Conservation (phyloP, 2,329 filamentous ascomycete species). For the Fusarium buxicola region DNA sequence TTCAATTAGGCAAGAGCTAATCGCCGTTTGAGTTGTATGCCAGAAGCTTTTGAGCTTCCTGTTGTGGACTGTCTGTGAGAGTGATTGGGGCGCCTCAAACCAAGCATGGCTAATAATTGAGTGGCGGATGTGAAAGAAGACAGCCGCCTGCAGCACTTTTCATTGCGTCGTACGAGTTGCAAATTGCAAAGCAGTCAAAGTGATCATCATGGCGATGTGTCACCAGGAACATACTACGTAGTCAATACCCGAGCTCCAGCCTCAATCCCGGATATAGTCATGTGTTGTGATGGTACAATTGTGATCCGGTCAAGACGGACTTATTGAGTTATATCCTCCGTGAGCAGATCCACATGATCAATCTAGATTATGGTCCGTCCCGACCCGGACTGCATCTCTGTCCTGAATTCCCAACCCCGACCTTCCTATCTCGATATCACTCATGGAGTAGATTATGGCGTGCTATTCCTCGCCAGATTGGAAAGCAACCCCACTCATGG, state of each 20-base stretch:
- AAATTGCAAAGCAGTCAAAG: too few species aligned
- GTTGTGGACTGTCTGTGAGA: neutral
- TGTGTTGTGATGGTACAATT: neutral
- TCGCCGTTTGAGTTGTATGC: neutral
- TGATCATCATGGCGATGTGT: too few species aligned
- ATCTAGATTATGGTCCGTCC: conserved; percentile 22
- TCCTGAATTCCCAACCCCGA: conserved; percentile 8
- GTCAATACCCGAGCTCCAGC: too few species aligned
- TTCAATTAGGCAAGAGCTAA: conserved; percentile 1
- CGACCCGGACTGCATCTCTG: conserved; percentile 21
- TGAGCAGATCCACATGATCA: neutral
- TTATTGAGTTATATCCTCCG: conserved; percentile 14
- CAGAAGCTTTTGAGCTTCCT: neutral
- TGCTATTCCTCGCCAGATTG: neutral
- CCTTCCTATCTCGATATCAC: conserved; percentile 29
- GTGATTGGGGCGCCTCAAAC: too few species aligned
- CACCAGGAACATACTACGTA: too few species aligned
- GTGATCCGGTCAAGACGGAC: neutral
- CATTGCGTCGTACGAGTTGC: neutral
- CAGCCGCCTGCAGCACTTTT: neutral
- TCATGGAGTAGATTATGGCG: conserved; percentile 1
- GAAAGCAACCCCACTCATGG: neutral
- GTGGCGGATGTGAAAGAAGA: neutral
- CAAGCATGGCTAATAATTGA: too few species aligned
- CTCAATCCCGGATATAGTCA: neutral